Conservation (phyloP, 1,284 basidiomycete genomes). For the Leccinum fallax region DNA sequence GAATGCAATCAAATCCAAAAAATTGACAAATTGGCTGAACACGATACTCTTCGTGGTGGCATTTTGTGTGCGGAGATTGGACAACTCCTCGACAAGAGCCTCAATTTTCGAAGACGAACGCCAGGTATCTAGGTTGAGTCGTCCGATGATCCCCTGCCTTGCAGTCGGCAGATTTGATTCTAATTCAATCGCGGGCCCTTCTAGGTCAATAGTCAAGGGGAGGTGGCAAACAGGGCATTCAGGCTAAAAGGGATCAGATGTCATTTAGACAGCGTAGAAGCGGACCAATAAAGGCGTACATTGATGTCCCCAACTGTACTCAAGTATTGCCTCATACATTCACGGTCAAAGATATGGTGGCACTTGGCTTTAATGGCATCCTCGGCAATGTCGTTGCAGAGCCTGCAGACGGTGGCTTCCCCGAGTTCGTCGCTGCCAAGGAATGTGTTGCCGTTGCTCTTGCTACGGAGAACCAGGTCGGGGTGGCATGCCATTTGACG, state of each 20-base stretch:
- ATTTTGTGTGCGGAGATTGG: slow-evolving; percentile 81
- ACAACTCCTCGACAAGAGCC: slow-evolving; percentile 93
- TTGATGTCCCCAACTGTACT: slow-evolving; percentile 72
- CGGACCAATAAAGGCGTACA: slow-evolving; percentile 44
- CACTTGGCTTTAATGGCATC: slow-evolving; percentile 96
- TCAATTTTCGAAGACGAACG: slow-evolving; percentile 97
- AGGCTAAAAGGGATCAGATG: slow-evolving; percentile 48
- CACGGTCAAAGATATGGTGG: slow-evolving; percentile 89
- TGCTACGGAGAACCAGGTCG: slow-evolving; percentile 92
- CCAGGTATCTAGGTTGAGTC: slow-evolving; percentile 90
- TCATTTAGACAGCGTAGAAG: slow-evolving; percentile 3
- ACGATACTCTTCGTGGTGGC: slow-evolving; percentile 96
- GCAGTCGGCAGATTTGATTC: slow-evolving; percentile 61
- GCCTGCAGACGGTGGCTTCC: slow-evolving; percentile 83
- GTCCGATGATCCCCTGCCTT: slow-evolving; percentile 92
- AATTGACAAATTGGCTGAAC: slow-evolving; percentile 93
- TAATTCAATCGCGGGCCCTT: slow-evolving; percentile 88
- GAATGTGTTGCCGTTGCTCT: slow-evolving; percentile 69
- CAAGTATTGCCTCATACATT: slow-evolving; percentile 95
- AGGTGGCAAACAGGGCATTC: slow-evolving; percentile 96
- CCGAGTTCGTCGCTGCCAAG: slow-evolving; percentile 53
- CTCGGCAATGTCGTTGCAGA: slow-evolving; percentile 98
- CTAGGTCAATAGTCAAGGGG: slow-evolving; percentile 92
- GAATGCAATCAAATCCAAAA: slow-evolving; percentile 90
- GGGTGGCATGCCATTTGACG: slow-evolving; percentile 96